Evolutionary conservation across 768 basidiomycete genomes (phyloP), one percentile per base, ranked within the genome.

Genomic region (Pisolithus albus): DNA sequence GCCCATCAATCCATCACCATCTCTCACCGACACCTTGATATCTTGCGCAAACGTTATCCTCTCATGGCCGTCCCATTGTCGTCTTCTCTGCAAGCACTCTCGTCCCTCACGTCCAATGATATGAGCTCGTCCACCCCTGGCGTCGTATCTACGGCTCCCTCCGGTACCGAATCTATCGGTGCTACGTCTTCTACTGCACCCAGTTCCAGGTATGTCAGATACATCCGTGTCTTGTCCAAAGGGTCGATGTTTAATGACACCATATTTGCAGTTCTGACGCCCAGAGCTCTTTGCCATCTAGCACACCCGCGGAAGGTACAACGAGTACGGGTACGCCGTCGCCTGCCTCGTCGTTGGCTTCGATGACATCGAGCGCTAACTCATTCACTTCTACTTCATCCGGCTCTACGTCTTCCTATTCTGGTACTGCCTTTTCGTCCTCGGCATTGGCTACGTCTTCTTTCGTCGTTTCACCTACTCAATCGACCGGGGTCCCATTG

Each of bases 1-100:
- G 64, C 58, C 52, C 64, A 55, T 60, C 56, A 46, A 34, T 40
- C 46, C 64, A 54, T 57, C 55, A 52, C 43, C 47, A 45, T 9
- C 55, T 51, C 46, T 61, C 55, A 65, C 32, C 52, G 18, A 56
- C 53, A 56, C 49, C 15, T 4, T 41, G 49, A 40, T 45, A 42
- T 24, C 56, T 53, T 38, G 52, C 30, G 10, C 52, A 40, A 51
- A 51, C 50, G 57, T 40, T 49, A 56, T 58, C 47, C 28, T 36
- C 43, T 21, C n/a, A 45, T 45, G 43, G 43, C 30, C 26, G 23
- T 9, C 26, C n/a, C 43, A 10, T 11, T 45, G 7, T 3, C 24
- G 15, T 16, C 15, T 26, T 15, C 43, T 26, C 16, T n/a, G 4
- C n/a, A 7, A 18, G 6, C 16, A 18, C 28, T 13, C 7, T 19